Evolutionary conservation across 2,329 filamentous ascomycete genomes (phyloP).

Genomic region (Dendryphion nanum): DNA sequence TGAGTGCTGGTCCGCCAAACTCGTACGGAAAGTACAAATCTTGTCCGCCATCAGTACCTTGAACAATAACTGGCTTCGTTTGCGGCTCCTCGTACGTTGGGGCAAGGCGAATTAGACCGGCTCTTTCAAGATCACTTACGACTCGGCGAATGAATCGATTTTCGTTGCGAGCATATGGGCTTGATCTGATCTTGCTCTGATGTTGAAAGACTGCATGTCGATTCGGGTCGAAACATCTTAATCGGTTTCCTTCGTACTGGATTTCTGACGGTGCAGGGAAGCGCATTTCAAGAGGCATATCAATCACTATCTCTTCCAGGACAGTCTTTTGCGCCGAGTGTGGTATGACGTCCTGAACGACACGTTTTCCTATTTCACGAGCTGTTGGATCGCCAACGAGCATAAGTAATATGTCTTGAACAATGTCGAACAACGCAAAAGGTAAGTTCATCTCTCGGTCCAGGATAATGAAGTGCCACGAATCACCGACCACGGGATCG

Average conservation of each 20-base stretch:
- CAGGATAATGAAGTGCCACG: slow-evolving; percentile 34
- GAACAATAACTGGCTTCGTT: slow-evolving; percentile 20
- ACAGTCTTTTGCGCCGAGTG: slow-evolving; percentile 20
- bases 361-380: slow-evolving; percentile 18
- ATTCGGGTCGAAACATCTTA: slow-evolving; percentile 18
- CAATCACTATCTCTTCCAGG: slow-evolving; percentile 18
- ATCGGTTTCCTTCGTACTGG: slow-evolving; percentile 26
- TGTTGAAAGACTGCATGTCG: slow-evolving; percentile 6
- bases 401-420: slow-evolving; percentile 25
- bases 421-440: slow-evolving; percentile 25
- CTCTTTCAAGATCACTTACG: slow-evolving; percentile 27
- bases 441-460: slow-evolving; percentile 23
- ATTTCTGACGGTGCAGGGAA: slow-evolving; percentile 19
- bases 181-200: slow-evolving; percentile 6
- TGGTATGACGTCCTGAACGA: slow-evolving; percentile 24
- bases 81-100: slow-evolving; percentile 20
- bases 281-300: slow-evolving; percentile 12
- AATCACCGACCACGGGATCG: slow-evolving; percentile 29
- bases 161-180: slow-evolving; percentile 11
- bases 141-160: slow-evolving; percentile 25
- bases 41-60: slow-evolving; percentile 18
- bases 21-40: slow-evolving; percentile 31
- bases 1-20: slow-evolving; percentile 4
- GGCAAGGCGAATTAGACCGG: slow-evolving; percentile 18
- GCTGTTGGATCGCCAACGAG: slow-evolving; percentile 22